These are phyloP conservation scores for Pezicula neosporulosa DNA, from an alignment of 2,329 filamentous ascomycete species.

Conservation along the genomic window DNA sequence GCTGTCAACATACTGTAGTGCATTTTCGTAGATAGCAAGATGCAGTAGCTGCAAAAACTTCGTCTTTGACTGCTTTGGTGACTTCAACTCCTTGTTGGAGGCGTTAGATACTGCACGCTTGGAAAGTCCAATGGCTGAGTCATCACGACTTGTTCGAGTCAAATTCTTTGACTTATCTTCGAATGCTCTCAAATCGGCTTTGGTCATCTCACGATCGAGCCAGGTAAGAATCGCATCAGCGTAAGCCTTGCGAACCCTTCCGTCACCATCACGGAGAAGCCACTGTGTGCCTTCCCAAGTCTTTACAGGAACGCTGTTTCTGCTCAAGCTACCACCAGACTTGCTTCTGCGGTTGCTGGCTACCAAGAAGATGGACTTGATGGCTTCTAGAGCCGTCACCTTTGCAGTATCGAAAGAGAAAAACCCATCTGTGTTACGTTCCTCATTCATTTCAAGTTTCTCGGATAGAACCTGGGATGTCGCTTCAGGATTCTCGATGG, in stretches of 20 bases:
- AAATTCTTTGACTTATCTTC: constrained; percentile 49
- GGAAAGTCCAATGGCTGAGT: constrained; percentile 22
- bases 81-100: constrained; percentile 39
- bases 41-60: constrained; percentile 79
- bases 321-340: constrained; percentile 60
- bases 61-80: constrained; percentile 14
- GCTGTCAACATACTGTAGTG: constrained; percentile 67
- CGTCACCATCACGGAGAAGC: constrained; percentile 78
- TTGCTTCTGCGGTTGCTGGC: constrained; percentile 67
- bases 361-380: constrained; percentile 78
- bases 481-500: constrained; percentile 39
- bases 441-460: constrained; percentile 46
- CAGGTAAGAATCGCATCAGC: constrained; percentile 80
- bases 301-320: constrained; percentile 72
- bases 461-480: constrained; percentile 43
- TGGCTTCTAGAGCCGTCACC: constrained; percentile 67
- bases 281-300: constrained; percentile 98
- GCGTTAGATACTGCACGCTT: constrained; percentile 67
- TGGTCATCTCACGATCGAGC: constrained; percentile 76
- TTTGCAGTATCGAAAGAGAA: constrained; percentile 62
- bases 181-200: constrained; percentile 57
- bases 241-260: constrained; percentile 79
- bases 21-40: constrained; percentile 85
- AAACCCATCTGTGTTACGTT: constrained; percentile 50
- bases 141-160: constrained; percentile 26